phyloP scores from a whole-genome alignment of 2,329 filamentous ascomycete genomes.

The Diaporthe sp. region DNA sequence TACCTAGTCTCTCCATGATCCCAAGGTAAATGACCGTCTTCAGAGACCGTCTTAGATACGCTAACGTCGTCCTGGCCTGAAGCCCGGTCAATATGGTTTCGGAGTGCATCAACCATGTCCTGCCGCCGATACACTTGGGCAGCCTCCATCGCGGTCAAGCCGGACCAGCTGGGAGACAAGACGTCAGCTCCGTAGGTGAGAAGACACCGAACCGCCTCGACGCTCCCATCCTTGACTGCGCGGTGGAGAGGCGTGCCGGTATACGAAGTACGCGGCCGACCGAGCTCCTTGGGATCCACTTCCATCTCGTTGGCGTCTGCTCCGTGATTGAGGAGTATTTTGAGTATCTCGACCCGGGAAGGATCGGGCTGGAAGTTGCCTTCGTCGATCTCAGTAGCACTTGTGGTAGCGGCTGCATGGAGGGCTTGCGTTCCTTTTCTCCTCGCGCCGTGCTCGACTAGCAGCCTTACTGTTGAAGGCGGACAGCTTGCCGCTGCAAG shows the following conservation, averaged over 20 bases:
- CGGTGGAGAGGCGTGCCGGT: constrained; percentile 4
- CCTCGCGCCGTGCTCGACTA: constrained; percentile 6
- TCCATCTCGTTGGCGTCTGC: constrained; percentile 16
- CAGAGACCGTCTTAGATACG: not conserved
- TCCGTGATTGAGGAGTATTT: not conserved
- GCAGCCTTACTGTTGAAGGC: not conserved
- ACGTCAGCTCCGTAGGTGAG: not conserved
- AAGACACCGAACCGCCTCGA: not conserved
- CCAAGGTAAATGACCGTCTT: not conserved
- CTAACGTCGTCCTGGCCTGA: not conserved
- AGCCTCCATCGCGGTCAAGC: constrained; percentile 1
- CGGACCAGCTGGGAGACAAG: constrained; percentile 7
- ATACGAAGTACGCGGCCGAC: not conserved
- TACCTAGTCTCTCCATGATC: not conserved
- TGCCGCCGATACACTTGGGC: not conserved
- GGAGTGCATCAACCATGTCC: not conserved
- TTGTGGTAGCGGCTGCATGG: constrained; percentile 8
- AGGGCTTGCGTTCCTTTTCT: not conserved
- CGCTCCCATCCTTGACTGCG: not conserved
- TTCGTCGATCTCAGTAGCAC: not conserved
- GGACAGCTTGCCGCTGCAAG: not conserved
- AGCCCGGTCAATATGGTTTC: not conserved
- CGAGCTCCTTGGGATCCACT: not conserved
- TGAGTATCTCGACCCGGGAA: not conserved
- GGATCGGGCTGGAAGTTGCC: constrained; percentile 3